These are phyloP conservation scores for Aureobasidium sp. DNA, from an alignment of 2,329 filamentous ascomycete species.

Conservation along the genomic window DNA sequence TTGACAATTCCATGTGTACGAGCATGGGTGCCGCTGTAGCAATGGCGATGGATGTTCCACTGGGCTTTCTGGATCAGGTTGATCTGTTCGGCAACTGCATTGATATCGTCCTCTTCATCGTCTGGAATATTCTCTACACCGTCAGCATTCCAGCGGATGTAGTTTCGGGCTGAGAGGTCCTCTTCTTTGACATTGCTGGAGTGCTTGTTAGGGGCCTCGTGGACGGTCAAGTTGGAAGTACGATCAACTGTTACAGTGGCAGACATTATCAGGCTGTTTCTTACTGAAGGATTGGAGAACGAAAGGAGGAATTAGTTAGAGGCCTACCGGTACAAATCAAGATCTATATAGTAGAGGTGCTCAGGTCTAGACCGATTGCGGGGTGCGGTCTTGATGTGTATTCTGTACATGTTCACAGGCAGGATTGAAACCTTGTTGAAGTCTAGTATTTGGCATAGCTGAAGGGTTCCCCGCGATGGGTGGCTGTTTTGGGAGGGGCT, in stretches of 20 bases:
- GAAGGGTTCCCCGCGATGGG: not conserved
- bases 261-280: not conserved
- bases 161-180: conserved; percentile 22
- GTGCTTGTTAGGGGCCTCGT: conserved; percentile 10
- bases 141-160: conserved; percentile 33
- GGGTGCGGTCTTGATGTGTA: not conserved
- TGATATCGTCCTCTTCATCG: conserved; percentile 36
- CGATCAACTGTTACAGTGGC: conserved; percentile 9
- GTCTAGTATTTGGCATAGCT: conserved; percentile 8
- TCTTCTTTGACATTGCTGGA: not conserved
- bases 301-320: not conserved
- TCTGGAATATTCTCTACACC: conserved; percentile 33
- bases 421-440: no score
- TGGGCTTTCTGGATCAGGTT: conserved; percentile 38
- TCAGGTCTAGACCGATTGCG: conserved; percentile 3
- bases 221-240: conserved; percentile 13
- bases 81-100: conserved; percentile 38
- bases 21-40: conserved; percentile 35
- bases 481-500: not conserved
- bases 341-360: not conserved
- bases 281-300: not conserved
- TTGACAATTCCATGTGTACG: conserved; percentile 42
- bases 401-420: not conserved
- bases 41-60: conserved; percentile 34
- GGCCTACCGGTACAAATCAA: not conserved